Evolutionary conservation across 176 grass and related monocot genomes (phyloP).

Genomic region (Calamus simplicifolius): DNA sequence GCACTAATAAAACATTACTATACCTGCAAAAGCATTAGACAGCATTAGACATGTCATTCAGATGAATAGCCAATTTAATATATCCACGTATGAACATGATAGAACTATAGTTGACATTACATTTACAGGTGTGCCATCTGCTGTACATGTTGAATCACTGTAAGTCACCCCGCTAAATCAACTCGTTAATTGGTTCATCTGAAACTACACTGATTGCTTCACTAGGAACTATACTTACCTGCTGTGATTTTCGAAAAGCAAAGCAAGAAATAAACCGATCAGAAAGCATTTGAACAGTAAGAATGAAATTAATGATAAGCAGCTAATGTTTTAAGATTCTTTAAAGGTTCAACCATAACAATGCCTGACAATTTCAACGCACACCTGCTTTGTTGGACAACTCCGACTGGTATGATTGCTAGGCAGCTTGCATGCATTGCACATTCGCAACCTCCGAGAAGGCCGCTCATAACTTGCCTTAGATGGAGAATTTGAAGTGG

Average conservation of each 20-base stretch:
- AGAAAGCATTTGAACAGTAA: background rate
- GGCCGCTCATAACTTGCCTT: background rate
- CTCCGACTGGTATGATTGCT: background rate
- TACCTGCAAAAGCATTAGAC: no score
- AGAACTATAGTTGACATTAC: background rate
- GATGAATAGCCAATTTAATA: no score
- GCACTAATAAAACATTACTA: no score
- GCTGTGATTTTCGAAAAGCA: background rate
- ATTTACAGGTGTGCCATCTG: constrained; percentile 12
- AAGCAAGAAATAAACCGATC: background rate
- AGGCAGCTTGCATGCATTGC: background rate
- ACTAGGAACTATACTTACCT: background rate
- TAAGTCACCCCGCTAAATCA: constrained; percentile 6
- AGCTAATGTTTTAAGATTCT: background rate
- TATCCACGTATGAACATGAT: no score
- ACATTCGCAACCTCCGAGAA: constrained; percentile 7
- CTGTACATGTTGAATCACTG: background rate
- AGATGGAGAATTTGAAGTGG: background rate
- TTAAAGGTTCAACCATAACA: background rate
- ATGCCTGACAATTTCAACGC: background rate
- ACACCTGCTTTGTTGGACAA: constrained; percentile 9
- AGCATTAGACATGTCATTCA: no score
- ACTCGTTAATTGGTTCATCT: constrained; percentile 5
- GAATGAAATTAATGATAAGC: no score
- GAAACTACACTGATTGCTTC: constrained; percentile 3